These are phyloP conservation scores for Choiromyces venosus DNA, from an alignment of 495 filamentous ascomycete species.

Conservation along the genomic window DNA sequence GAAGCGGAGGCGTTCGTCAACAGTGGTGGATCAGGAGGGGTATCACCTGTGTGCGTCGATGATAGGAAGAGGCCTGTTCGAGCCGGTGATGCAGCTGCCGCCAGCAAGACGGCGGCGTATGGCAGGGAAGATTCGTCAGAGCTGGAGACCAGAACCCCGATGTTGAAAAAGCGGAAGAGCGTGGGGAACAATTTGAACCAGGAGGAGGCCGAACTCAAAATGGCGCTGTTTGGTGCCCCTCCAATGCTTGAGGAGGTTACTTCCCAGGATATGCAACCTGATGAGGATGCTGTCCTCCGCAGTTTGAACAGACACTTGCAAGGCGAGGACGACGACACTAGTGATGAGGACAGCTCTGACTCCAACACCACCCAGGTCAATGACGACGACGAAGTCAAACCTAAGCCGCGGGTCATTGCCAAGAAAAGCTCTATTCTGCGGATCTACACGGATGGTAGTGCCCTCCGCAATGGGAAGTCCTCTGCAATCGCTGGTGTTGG, in stretches of 20 bases:
- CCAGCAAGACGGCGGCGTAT: slow-evolving; percentile 10
- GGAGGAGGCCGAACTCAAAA: slow-evolving; percentile 10
- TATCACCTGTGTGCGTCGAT: slow-evolving; percentile 30
- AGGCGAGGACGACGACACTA: slow-evolving; percentile 20
- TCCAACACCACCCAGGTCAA: slow-evolving; percentile 1
- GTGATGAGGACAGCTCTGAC: slow-evolving; percentile 6
- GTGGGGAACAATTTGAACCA: slow-evolving; percentile 16
- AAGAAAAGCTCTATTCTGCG: slow-evolving; percentile 48
- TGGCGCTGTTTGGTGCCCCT: not conserved
- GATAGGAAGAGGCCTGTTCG: slow-evolving; percentile 15
- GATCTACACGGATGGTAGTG: slow-evolving; percentile 88
- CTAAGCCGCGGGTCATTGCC: slow-evolving; percentile 33
- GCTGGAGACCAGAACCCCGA: slow-evolving; percentile 13
- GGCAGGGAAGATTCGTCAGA: slow-evolving; percentile 25
- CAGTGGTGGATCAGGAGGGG: slow-evolving; percentile 43
- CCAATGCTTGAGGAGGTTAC: slow-evolving; percentile 6
- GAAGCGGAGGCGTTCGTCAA: slow-evolving; percentile 74
- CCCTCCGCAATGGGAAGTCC: slow-evolving; percentile 65
- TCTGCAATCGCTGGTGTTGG: slow-evolving; percentile 76
- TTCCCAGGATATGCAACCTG: slow-evolving; percentile 12
- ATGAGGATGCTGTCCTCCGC: slow-evolving; percentile 6
- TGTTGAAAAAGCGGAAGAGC: slow-evolving; percentile 26
- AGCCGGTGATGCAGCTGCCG: slow-evolving; percentile 11
- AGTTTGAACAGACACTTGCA: not conserved
- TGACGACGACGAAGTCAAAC: slow-evolving; percentile 22